Evolutionary conservation across 129 eudicot genomes (phyloP).

Genomic region (Dittrichia graveolens): DNA sequence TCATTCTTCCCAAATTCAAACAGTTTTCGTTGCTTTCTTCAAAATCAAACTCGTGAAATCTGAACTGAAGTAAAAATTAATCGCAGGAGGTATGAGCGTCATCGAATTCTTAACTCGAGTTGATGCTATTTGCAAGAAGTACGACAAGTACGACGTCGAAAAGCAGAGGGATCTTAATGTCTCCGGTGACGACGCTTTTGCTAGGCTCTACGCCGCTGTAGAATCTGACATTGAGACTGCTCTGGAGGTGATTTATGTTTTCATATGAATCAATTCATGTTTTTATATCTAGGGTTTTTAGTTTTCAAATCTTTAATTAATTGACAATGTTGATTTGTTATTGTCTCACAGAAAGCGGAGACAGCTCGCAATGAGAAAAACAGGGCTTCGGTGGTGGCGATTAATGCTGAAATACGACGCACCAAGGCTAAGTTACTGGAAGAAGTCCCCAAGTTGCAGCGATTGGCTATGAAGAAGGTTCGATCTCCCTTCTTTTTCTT

Average conservation of each 20-base stretch:
- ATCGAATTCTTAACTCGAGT: constrained; percentile 88
- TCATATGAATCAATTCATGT: constrained; percentile 18
- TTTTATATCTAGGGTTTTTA: constrained; percentile 36
- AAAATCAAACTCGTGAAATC: background rate
- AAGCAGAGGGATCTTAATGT: constrained; percentile 73
- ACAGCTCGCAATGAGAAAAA: constrained; percentile 65
- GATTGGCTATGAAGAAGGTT: constrained; percentile 91
- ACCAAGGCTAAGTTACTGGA: constrained; percentile 86
- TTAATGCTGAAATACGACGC: constrained; percentile 91
- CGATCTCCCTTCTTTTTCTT: constrained; percentile 10
- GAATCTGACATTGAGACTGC: constrained; percentile 84
- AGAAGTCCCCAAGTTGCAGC: constrained; percentile 91
- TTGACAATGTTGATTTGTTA: constrained; percentile 10
- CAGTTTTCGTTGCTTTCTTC: constrained; percentile 18
- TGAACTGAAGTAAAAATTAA: constrained; percentile 8
- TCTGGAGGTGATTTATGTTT: constrained; percentile 54
- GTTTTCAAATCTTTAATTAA: background rate
- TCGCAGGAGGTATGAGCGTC: constrained; percentile 61
- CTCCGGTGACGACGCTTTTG: constrained; percentile 92
- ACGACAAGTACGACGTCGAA: constrained; percentile 90
- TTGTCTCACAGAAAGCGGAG: constrained; percentile 74
- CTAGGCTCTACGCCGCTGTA: constrained; percentile 76
- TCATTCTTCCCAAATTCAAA: constrained; percentile 32
- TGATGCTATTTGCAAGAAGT: constrained; percentile 91
- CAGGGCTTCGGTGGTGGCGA: constrained; percentile 87